phyloP scores from a whole-genome alignment of 176 grass and related monocot genomes.

The Aegilops umbellulata region DNA sequence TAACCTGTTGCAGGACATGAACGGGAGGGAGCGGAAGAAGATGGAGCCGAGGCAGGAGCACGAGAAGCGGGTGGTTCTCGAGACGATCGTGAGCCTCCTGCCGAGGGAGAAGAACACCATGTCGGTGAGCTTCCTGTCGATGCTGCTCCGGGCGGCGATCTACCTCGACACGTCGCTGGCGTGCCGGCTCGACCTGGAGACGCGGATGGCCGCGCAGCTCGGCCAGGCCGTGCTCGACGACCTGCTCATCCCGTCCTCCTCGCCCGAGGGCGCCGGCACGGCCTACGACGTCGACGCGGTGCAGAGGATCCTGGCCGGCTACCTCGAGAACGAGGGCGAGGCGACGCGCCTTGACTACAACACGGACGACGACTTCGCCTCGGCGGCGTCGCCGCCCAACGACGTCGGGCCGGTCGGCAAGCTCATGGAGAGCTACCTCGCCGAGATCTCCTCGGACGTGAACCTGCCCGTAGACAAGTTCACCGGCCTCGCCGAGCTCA shows the following conservation, averaged over 20 bases:
- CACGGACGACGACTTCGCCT: slow-evolving; percentile 69
- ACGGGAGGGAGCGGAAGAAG: slow-evolving; percentile 53
- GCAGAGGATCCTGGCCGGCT: slow-evolving; percentile 74
- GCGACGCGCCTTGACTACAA: slow-evolving; percentile 53
- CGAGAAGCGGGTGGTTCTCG: slow-evolving; percentile 80
- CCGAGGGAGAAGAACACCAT: slow-evolving; percentile 74
- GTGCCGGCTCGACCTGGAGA: slow-evolving; percentile 83
- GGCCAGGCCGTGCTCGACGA: slow-evolving; percentile 78
- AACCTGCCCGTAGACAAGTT: slow-evolving; percentile 69
- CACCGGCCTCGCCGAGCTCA: slow-evolving; percentile 56
- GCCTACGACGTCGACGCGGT: slow-evolving; percentile 78
- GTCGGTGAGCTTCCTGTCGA: slow-evolving; percentile 86
- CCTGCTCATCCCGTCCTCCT: slow-evolving; percentile 68
- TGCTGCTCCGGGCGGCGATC: slow-evolving; percentile 74
- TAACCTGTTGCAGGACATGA: slow-evolving; percentile 51
- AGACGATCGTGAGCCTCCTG: slow-evolving; percentile 81
- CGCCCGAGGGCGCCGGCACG: slow-evolving; percentile 24
- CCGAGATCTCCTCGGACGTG: slow-evolving; percentile 75
- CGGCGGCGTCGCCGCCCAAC: slow-evolving; percentile 44
- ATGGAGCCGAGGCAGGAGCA: slow-evolving; percentile 69
- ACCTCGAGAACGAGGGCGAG: slow-evolving; percentile 69
- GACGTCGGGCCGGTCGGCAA: slow-evolving; percentile 49
- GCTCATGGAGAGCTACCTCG: slow-evolving; percentile 87
- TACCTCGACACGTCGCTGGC: slow-evolving; percentile 82
- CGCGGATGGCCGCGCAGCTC: slow-evolving; percentile 72